A percentile compares a stretch with the other conserved stretches of the same genome.
Evolutionary conservation across 208 protist genomes (phyloP).

Genomic region (Lotmaria passim): DNA sequence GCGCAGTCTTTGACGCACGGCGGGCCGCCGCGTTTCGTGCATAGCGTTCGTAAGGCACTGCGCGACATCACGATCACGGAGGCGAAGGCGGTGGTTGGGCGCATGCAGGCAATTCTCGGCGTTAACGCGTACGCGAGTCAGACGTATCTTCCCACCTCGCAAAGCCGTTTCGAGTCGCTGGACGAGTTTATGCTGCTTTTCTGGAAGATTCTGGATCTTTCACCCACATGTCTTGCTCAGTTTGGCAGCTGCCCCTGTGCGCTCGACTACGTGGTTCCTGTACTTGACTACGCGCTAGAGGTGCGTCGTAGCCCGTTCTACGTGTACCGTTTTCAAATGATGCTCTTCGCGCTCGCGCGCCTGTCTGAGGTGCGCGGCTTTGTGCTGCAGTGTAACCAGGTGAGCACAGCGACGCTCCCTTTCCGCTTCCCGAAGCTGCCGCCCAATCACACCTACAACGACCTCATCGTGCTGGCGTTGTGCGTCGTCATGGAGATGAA

Average conservation of each 20-base stretch:
- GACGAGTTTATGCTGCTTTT: conserved; percentile 87
- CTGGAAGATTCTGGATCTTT: conserved; percentile 85
- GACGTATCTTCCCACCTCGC: conserved; percentile 79
- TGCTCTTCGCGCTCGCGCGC: conserved; percentile 81
- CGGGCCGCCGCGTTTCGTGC: conserved; percentile 43
- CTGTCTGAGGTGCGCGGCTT: conserved; percentile 80
- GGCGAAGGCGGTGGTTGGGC: conserved; percentile 56
- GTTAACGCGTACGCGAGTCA: conserved; percentile 64
- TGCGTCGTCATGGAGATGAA: conserved; percentile 64
- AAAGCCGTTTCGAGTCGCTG: conserved; percentile 54
- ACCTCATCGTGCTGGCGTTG: conserved; percentile 80
- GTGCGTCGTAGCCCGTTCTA: conserved; percentile 46
- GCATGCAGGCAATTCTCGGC: conserved; percentile 55
- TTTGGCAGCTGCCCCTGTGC: conserved; percentile 47
- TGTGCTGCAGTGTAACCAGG: conserved; percentile 79
- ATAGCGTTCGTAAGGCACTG: conserved; percentile 72
- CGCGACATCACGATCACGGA: conserved; percentile 75
- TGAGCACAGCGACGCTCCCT: conserved; percentile 46
- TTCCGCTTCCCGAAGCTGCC: conserved; percentile 55
- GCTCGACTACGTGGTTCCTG: conserved; percentile 72
- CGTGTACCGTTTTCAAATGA: conserved; percentile 73
- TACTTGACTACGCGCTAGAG: conserved; percentile 79
- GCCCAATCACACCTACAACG: conserved; percentile 62
- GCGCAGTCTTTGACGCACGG: conserved; percentile 7
- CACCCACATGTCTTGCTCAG: conserved; percentile 51